Base-by-base conservation (phyloP, 2,329 filamentous ascomycete species). In the Aspergillus brunneoviolaceus region DNA sequence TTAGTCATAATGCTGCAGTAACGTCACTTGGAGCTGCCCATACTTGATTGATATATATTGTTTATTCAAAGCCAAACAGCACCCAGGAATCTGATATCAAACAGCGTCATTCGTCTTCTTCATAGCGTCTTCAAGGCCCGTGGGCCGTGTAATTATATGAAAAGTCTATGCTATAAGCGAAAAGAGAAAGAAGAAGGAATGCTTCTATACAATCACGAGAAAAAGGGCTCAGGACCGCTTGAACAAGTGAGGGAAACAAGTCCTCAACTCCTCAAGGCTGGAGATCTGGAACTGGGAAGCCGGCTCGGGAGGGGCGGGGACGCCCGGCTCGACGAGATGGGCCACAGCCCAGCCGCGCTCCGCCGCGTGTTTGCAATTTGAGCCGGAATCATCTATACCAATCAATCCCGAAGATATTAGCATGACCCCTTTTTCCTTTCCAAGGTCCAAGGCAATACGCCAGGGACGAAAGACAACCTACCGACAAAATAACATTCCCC, bases 401-500 rank as follows among this genome's bases (percentile, higher is more conserved):
- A 12, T 4, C 14, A 6, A 51, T 10, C 33, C 45, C 27, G 5
- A 29, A 2, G 7, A 10, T 3, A 58, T 70, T 45, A 72, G 67
- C 49, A 31, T 29, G n/a, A 39, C 21, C 27, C 27, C 2, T 29
- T 29, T 29, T 7, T 9, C 9, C 2, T 29, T 9, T 2, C 2
- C 27, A 29, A 29, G 27, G 1, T 29, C 27, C 27, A 29, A 29
- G 27, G 27, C 27, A 29, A 9, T 29, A 3, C 5, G 27, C 27
- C 27, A 29, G 23, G 27, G 16, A 49, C 42, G n/a, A 29, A 29
- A 12, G 60, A 49, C 52, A 16, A 53, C 90, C 71, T 80, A 95
- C 92, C 92, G 67, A 99, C 92, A 75, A 97, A 99, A 73, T 89
- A 99, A 76, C 94, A 98, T 61, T 92, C 84, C 49, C 89, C 83